Conservation (phyloP, 805 yeast genomes). For the Candida schatavii region DNA sequence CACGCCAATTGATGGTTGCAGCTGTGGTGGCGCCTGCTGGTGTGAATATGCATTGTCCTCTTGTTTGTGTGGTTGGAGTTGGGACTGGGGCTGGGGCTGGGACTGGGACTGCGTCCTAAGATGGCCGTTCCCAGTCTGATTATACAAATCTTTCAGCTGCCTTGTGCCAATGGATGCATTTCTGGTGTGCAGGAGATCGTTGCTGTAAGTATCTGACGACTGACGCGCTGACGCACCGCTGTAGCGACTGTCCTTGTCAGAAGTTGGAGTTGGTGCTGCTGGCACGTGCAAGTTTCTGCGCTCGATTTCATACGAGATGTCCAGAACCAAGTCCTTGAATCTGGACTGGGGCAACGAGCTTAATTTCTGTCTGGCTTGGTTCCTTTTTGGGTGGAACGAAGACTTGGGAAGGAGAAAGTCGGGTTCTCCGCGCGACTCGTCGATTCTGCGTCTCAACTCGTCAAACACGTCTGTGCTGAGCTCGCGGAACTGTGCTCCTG, state of each 20-base stretch:
- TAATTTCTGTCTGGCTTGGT: slow-evolving; percentile 90
- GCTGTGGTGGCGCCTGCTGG: neutral
- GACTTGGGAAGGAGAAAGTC: slow-evolving; percentile 66
- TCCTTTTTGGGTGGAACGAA: slow-evolving; percentile 86
- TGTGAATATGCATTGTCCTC: neutral
- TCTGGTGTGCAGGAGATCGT: neutral
- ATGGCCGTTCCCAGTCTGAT: neutral
- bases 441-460: slow-evolving; percentile 78
- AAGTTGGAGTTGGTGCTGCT: neutral
- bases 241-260: neutral
- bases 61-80: slow-evolving; percentile 1
- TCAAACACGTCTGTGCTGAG: slow-evolving; percentile 93
- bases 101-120: neutral
- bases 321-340: slow-evolving; percentile 87
- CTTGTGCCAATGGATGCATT: neutral
- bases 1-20: slow-evolving; percentile 32
- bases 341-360: slow-evolving; percentile 78
- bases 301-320: slow-evolving; percentile 82
- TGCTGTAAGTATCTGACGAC: neutral
- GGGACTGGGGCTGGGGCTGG: neutral
- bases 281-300: slow-evolving; percentile 58
- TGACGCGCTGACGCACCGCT: neutral
- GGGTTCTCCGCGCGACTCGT: slow-evolving; percentile 55
- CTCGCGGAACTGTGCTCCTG: slow-evolving; percentile 81
- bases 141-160: neutral